Conservation (phyloP, 83 land plant genomes). For the Diphasiastrum complanatum region DNA sequence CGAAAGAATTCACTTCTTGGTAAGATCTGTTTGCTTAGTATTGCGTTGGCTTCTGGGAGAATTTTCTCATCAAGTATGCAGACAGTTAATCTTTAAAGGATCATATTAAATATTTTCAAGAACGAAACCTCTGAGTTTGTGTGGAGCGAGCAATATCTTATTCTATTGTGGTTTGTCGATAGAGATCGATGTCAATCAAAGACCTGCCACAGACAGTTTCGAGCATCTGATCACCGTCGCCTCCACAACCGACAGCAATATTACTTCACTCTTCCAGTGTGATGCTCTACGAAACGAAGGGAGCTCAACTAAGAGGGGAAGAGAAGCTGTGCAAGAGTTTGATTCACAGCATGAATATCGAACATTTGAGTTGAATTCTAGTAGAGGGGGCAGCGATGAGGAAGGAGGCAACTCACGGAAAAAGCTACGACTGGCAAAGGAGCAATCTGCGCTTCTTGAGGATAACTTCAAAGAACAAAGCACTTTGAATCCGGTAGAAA, state of each 20-base stretch:
- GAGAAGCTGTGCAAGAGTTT: constrained; percentile 1
- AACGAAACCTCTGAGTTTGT: too few relatives aligned
- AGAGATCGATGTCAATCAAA: not conserved
- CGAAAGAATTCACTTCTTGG: too few relatives aligned
- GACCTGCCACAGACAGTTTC: constrained; percentile 4
- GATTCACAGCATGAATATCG: constrained; percentile 7
- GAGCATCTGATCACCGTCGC: not conserved
- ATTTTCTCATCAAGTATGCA: too few relatives aligned
- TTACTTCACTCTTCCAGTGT: constrained; percentile 38
- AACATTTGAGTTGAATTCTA: constrained; percentile 14
- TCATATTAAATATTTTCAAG: too few relatives aligned
- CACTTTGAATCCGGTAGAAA: constrained; percentile 54
- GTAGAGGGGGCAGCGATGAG: constrained; percentile 38
- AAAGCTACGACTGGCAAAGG: constrained; percentile 51
- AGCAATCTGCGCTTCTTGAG: constrained; percentile 58
- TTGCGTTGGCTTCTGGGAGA: too few relatives aligned
- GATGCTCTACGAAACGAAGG: constrained; percentile 18
- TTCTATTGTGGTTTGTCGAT: not conserved
- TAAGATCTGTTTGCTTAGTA: too few relatives aligned
- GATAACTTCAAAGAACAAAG: constrained; percentile 59
- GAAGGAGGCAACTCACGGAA: constrained; percentile 45
- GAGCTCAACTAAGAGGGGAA: constrained; percentile 2
- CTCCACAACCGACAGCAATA: constrained; percentile 42
- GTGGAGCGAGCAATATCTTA: too few relatives aligned
- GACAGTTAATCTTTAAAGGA: too few relatives aligned